These are phyloP conservation scores for Quillaja saponaria DNA, from an alignment of 306 rosid genomes.

Conservation along the genomic window DNA sequence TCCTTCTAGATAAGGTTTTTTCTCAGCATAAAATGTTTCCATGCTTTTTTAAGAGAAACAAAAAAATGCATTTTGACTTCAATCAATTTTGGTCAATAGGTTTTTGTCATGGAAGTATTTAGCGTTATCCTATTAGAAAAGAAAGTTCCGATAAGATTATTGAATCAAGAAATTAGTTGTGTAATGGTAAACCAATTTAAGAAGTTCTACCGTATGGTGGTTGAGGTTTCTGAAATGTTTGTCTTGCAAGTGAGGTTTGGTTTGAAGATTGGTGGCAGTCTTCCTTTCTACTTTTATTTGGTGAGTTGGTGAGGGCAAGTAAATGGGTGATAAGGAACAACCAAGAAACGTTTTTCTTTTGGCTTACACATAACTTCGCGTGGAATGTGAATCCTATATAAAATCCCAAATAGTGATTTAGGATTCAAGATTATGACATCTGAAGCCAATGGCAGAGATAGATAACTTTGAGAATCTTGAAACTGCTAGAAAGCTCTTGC, in stretches of 20 bases:
- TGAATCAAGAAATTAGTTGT: slow-evolving; percentile 48
- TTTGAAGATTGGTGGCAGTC: slow-evolving; percentile 47
- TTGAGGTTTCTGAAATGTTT: slow-evolving; percentile 51
- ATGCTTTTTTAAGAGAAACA: no score
- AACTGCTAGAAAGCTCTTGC: slow-evolving; percentile 50
- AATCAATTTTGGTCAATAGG: no score
- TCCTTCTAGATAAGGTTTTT: no score
- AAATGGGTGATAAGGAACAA: slow-evolving; percentile 43
- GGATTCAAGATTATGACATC: slow-evolving; percentile 29
- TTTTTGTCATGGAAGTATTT: no score
- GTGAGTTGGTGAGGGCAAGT: slow-evolving; percentile 79
- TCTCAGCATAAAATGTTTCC: no score
- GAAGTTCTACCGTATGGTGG: slow-evolving; percentile 50
- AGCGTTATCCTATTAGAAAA: no score
- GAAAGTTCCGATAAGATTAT: no score
- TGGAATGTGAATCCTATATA: slow-evolving; percentile 28
- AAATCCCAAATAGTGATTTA: slow-evolving; percentile 25
- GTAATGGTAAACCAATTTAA: slow-evolving; percentile 28
- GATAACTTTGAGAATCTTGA: slow-evolving; percentile 43
- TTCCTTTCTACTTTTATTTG: slow-evolving; percentile 46
- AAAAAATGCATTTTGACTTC: no score
- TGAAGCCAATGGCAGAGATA: slow-evolving; percentile 45
- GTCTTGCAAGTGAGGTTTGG: slow-evolving; percentile 72
- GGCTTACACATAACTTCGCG: slow-evolving; percentile 21
- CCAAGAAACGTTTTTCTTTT: slow-evolving; percentile 36